A percentile compares a stretch with the other conserved stretches of the same genome.
Conservation (phyloP, 768 basidiomycete species). For the Phlebiopsis flavidoalba region DNA sequence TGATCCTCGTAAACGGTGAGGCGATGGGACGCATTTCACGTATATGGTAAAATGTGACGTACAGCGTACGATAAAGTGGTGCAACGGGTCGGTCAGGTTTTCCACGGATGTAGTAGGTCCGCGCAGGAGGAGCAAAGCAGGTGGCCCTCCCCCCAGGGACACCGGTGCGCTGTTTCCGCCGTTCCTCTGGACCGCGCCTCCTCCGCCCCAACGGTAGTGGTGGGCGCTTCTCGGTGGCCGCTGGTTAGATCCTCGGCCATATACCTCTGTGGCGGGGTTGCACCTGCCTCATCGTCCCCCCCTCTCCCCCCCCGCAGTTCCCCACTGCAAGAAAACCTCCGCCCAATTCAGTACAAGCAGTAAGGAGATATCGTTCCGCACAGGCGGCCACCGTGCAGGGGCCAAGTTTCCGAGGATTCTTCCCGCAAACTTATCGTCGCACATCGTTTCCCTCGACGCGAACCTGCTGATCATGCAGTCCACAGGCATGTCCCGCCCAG, state of each 20-base stretch:
- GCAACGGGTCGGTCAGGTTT: not conserved
- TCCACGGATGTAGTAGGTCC: not conserved
- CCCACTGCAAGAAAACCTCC: not conserved
- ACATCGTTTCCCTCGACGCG: not conserved
- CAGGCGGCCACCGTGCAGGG: not conserved
- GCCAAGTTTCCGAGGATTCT: not conserved
- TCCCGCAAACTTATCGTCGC: not conserved
- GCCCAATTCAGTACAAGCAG: not conserved
- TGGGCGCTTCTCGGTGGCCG: conserved; percentile 2
- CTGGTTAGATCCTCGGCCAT: not conserved
- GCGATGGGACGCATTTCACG: not conserved
- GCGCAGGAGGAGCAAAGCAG: not conserved
- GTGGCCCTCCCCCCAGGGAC: not conserved
- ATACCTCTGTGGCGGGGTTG: not conserved
- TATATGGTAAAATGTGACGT: conserved; percentile 4
- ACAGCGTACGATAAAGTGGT: conserved; percentile 3
- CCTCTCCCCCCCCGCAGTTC: not conserved
- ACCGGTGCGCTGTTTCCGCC: conserved; percentile 3
- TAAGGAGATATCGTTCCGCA: not conserved
- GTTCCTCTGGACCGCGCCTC: conserved; percentile 3
- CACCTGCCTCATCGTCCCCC: not conserved
- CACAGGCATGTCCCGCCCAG: conserved; percentile 39
- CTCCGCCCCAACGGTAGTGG: not conserved
- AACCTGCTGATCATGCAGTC: conserved; percentile 7
- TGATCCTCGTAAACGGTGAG: not conserved